Conservation (phyloP, 257 asterid genomes). For the Euphrasia confusa region DNA sequence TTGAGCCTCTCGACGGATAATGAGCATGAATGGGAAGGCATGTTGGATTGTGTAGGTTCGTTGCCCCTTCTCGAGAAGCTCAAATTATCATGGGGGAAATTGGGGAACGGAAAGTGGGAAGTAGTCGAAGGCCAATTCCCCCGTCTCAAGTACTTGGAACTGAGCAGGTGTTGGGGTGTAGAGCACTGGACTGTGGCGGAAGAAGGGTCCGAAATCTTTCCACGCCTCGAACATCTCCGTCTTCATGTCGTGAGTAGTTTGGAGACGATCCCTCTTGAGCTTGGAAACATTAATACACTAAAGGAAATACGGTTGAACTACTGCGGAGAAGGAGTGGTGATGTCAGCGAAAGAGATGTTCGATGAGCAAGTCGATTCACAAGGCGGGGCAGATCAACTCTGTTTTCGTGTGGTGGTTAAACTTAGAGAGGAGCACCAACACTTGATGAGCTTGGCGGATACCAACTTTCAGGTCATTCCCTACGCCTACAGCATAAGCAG, state of each 20-base stretch:
- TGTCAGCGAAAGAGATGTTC: background rate
- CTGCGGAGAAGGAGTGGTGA: background rate
- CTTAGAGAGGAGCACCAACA: background rate
- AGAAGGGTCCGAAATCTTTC: background rate
- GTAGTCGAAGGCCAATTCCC: background rate
- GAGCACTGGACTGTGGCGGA: background rate
- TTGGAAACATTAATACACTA: background rate
- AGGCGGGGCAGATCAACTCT: background rate
- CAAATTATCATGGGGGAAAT: background rate
- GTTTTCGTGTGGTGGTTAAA: background rate
- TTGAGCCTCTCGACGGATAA: background rate
- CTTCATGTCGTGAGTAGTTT: background rate
- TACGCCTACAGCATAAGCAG: too few relatives aligned
- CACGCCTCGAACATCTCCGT: background rate
- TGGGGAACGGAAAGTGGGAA: background rate
- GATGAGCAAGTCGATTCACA: background rate
- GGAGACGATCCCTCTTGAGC: too few relatives aligned
- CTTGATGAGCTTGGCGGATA: background rate
- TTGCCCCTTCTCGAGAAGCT: slow-evolving; percentile 1
- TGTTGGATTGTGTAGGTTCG: background rate
- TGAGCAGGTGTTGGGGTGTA: background rate
- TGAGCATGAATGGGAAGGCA: background rate
- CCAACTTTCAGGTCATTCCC: background rate
- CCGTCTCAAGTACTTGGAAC: background rate
- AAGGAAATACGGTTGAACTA: background rate